A percentile compares a stretch with the other conserved stretches of the same genome.
Evolutionary conservation across 2,329 filamentous ascomycete species (phyloP).

Genomic region (Penicillium palitans): DNA sequence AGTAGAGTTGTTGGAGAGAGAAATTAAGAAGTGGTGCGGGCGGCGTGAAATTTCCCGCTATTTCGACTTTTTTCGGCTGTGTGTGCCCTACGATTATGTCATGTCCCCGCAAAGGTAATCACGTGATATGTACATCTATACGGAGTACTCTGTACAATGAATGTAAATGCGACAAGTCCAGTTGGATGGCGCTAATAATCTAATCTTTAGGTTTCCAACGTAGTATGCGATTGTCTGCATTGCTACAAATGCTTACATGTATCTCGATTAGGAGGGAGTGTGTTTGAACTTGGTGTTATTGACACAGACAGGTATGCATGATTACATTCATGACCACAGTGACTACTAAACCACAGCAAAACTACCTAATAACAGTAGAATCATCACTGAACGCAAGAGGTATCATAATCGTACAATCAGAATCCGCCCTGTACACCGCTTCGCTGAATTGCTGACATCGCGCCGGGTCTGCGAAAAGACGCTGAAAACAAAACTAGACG

Average conservation of each 20-base stretch:
- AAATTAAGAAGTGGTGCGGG: constrained; percentile 21
- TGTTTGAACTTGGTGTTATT: constrained; percentile 1
- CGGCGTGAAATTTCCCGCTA: constrained; percentile 24
- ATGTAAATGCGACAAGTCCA: too few relatives aligned
- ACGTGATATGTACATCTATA: constrained; percentile 9
- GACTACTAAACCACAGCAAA: constrained; percentile 1
- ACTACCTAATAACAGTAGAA: constrained; percentile 19
- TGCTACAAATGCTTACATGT: neutral
- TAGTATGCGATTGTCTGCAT: neutral
- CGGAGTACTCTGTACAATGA: neutral
- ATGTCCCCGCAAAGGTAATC: neutral
- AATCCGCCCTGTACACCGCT: constrained; percentile 35
- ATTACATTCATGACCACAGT: neutral
- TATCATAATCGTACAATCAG: constrained; percentile 47
- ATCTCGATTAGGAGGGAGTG: neutral
- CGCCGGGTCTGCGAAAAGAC: constrained; percentile 23
- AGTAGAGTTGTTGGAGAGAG: constrained; percentile 36
- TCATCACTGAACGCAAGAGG: constrained; percentile 38
- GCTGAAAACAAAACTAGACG: constrained; percentile 34
- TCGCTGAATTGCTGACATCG: constrained; percentile 22
- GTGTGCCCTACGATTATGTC: constrained; percentile 36
- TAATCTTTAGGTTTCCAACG: neutral
- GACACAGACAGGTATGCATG: neutral
- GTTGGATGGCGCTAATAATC: neutral
- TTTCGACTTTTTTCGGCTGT: constrained; percentile 34